A percentile compares a stretch with the other conserved stretches of the same genome.
Evolutionary conservation across 1,284 basidiomycete genomes (phyloP).

Genomic region (Ganoderma multipileum): DNA sequence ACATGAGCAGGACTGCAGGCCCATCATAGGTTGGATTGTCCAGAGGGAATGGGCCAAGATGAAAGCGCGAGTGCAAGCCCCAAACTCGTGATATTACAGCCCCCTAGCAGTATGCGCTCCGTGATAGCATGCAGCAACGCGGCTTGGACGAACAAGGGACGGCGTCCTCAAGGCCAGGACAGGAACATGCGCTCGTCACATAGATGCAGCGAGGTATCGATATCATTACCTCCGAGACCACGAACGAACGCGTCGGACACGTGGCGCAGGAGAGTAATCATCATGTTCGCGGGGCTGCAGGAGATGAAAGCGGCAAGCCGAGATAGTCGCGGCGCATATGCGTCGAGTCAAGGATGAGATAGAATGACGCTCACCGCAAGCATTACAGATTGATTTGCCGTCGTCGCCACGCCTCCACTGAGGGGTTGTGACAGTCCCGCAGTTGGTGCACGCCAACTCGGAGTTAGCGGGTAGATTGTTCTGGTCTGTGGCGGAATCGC

Average conservation of each 20-base stretch:
- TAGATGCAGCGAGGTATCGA: conserved; percentile 39
- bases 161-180: conserved; percentile 29
- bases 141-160: conserved; percentile 27
- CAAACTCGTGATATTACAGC: conserved; percentile 28
- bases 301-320: conserved; percentile 41
- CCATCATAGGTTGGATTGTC: conserved; percentile 29
- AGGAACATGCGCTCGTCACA: conserved; percentile 32
- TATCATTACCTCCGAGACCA: conserved; percentile 39
- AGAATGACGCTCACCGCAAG: conserved; percentile 74
- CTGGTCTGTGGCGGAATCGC: conserved; percentile 37
- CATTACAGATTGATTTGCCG: conserved; percentile 85
- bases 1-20: conserved; percentile 37
- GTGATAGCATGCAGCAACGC: conserved; percentile 31
- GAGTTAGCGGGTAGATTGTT: conserved; percentile 30
- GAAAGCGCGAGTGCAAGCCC: conserved; percentile 32
- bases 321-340: conserved; percentile 34
- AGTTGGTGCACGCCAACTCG: conserved; percentile 63
- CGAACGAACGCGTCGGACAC: conserved; percentile 38
- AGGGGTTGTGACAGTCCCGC: conserved; percentile 77
- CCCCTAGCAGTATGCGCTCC: conserved; percentile 21
- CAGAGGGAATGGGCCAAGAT: conserved; percentile 20
- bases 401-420: conserved; percentile 84
- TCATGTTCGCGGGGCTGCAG: conserved; percentile 29
- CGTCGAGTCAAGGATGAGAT: conserved; percentile 40
- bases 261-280: conserved; percentile 38